Percentiles rank a stretch among this genome's conserved stretches.
phyloP scores from a whole-genome alignment of 805 yeast species.

The Clavispora fructus region DNA sequence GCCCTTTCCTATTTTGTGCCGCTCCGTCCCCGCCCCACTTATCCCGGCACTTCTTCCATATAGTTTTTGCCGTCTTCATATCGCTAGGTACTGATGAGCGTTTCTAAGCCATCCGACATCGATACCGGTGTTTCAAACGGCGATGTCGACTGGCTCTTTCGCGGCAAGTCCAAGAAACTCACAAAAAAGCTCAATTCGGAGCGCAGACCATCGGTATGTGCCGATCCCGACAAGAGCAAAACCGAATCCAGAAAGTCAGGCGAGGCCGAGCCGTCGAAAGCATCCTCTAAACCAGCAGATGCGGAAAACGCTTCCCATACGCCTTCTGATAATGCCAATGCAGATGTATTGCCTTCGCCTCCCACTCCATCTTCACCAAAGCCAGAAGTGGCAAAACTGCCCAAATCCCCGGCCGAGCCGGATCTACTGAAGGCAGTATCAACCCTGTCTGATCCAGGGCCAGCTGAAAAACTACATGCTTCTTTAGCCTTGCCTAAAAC shows the following conservation, averaged over 20 bases:
- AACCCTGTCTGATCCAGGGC: not conserved
- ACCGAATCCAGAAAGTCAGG: not conserved
- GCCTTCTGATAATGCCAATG: not conserved
- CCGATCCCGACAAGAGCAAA: conserved; percentile 1
- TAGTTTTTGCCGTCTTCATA: not conserved
- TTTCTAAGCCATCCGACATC: conserved; percentile 12
- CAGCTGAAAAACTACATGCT: not conserved
- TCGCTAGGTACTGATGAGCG: conserved; percentile 5
- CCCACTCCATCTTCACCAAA: not conserved
- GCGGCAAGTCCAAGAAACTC: conserved; percentile 65
- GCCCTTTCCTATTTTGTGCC: not conserved
- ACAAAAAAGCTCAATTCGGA: conserved; percentile 36
- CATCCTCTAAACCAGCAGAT: not conserved
- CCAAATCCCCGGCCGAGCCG: not conserved
- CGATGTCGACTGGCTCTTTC: conserved; percentile 80
- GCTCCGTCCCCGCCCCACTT: not conserved
- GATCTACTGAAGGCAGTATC: not conserved
- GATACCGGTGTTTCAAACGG: conserved; percentile 60
- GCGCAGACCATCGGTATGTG: conserved; percentile 5
- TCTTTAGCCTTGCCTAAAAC: not conserved
- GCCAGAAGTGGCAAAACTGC: not conserved
- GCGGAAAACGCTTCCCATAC: not conserved
- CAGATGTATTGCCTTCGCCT: not conserved
- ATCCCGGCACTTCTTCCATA: not conserved
- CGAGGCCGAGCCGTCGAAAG: not conserved